Percentiles rank a stretch among this genome's conserved stretches.
These are phyloP conservation scores for Rhodocollybia butyracea DNA, from an alignment of 768 basidiomycete species.

Conservation along the genomic window DNA sequence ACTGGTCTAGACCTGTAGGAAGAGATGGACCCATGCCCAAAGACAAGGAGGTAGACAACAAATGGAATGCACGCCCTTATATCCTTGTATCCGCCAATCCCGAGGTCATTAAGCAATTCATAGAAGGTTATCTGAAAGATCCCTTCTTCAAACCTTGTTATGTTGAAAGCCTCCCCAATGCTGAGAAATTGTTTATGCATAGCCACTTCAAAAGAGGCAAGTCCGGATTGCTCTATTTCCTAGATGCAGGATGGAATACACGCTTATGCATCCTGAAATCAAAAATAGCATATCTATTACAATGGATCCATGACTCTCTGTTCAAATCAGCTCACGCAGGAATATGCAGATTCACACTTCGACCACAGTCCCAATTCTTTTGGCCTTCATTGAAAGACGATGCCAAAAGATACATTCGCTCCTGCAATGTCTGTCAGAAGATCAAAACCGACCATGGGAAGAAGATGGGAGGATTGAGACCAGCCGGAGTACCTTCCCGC, in stretches of 20 bases:
- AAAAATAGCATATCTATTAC: not conserved
- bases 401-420: slow-evolving; percentile 3
- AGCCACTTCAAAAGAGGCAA: slow-evolving; percentile 1
- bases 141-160: not conserved
- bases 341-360: slow-evolving; percentile 10
- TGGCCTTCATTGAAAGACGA: slow-evolving; percentile 14
- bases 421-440: slow-evolving; percentile 21
- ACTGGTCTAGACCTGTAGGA: too few species aligned
- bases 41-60: too few species aligned
- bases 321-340: slow-evolving; percentile 14
- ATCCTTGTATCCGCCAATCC: not conserved
- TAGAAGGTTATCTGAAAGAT: not conserved
- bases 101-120: not conserved
- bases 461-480: slow-evolving; percentile 16
- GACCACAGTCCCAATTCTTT: slow-evolving; percentile 10
- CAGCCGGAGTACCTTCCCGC: slow-evolving; percentile 17
- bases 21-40: too few species aligned
- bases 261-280: slow-evolving; percentile 15
- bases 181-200: not conserved
- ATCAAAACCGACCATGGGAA: slow-evolving; percentile 15
- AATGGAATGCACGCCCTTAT: not conserved
- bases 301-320: slow-evolving; percentile 17
- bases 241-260: too few species aligned
- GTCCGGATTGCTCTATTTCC: not conserved
- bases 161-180: not conserved